Evolutionary conservation across 257 asterid genomes (phyloP).

Genomic region (Verbascum thapsus): DNA sequence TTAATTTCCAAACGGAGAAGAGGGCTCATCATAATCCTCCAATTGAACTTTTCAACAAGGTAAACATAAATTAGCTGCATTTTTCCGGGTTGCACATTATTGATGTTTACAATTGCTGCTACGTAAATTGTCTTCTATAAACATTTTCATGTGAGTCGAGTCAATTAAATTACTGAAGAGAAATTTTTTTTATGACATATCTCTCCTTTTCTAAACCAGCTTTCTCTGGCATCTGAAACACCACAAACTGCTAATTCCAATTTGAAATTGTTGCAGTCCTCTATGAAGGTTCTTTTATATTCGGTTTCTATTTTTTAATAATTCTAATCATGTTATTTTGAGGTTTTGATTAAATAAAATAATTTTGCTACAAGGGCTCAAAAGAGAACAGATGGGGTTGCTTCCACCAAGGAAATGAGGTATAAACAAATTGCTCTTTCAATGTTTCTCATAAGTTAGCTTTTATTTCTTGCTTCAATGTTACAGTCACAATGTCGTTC

Average conservation of each 20-base stretch:
- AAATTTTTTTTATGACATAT: constrained; percentile 24
- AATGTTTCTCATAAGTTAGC: background rate
- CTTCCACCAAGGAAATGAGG: constrained; percentile 68
- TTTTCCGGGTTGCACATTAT: too few relatives aligned
- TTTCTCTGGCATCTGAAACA: constrained; percentile 68
- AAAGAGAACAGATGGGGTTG: constrained; percentile 83
- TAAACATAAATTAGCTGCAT: too few relatives aligned
- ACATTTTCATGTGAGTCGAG: too few relatives aligned
- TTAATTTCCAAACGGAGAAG: constrained; percentile 67
- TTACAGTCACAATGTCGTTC: constrained; percentile 15
- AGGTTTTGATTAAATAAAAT: constrained; percentile 39
- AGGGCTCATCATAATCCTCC: constrained; percentile 72
- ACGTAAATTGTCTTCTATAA: too few relatives aligned
- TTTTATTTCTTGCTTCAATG: background rate
- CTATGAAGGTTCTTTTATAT: constrained; percentile 17
- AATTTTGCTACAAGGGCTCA: constrained; percentile 72
- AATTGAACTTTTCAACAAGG: constrained; percentile 80
- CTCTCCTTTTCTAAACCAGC: constrained; percentile 48
- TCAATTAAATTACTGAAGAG: constrained; percentile 1
- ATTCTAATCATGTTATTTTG: constrained; percentile 4
- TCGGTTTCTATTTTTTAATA: too few relatives aligned
- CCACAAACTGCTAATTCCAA: constrained; percentile 41
- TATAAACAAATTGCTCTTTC: constrained; percentile 30
- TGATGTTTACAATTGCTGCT: too few relatives aligned
- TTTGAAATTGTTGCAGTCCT: constrained; percentile 45